Evolutionary conservation across 768 basidiomycete genomes (phyloP), one percentile per base, ranked within the genome.

Genomic region (Auriscalpium orientale): DNA sequence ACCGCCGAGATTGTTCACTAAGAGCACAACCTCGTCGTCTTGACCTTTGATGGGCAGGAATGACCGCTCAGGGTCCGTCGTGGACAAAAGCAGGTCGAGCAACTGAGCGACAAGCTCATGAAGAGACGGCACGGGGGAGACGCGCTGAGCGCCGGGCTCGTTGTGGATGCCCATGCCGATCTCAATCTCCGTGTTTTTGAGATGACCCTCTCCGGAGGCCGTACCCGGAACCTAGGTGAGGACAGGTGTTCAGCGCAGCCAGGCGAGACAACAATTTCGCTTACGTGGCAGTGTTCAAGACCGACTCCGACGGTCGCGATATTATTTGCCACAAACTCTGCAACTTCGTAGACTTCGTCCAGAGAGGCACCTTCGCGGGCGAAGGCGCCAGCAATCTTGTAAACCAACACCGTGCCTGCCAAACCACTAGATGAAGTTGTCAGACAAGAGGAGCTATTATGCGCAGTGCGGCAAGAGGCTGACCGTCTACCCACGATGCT

Each of bases 141-240:
- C 61, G 33, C 83, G 83, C 44, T 75, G 72, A 59, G 83, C 78
- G 8, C 89, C 93, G 48, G 84, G 81, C 71, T 95, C 93, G 64
- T 95, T 95, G 72, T 95, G 93, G 55, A 95, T 89, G 12, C 93
- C 89, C 76, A 91, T 82, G 16, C 93, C 93, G 56, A 95, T 86
- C 71, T 95, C 93, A 53, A 93, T 81, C 67, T 92, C 89, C 20
- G 78, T 71, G 12, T 70, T 64, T 4, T 74, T 74, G 21, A 93
- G 75, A 65, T 82, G 77, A 12, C 80, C 78, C 37, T 80, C 69
- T 3, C 75, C 66, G 1, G 78, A 66, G 0, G 83, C 82, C 6
- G 90, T 92, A 35, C 92, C 87, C 9, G 90, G 91, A 44, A 92
- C 85, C 87, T 90, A 46, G 28, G 13, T 38, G 9, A 34, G 44